phyloP scores from a whole-genome alignment of 495 filamentous ascomycete species.

The Podospora pseudocomata region DNA sequence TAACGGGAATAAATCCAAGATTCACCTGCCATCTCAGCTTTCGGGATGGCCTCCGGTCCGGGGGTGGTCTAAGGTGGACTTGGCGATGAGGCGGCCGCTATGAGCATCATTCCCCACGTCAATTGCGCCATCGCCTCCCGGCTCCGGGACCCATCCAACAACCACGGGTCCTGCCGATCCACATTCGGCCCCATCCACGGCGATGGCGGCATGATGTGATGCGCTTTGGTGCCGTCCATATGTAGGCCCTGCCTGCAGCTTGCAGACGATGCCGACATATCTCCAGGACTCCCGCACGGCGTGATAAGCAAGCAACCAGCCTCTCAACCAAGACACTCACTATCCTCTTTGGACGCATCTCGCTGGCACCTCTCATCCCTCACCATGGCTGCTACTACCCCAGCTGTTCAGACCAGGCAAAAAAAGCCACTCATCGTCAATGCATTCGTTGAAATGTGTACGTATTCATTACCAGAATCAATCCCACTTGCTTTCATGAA shows the following conservation, averaged over 20 bases:
- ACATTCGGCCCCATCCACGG: not conserved
- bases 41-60: constrained; percentile 5
- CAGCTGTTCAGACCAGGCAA: constrained; percentile 6
- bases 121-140: constrained; percentile 26
- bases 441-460: constrained; percentile 59
- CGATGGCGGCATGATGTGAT: not conserved
- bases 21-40: not conserved
- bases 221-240: not conserved
- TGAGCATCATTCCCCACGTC: constrained; percentile 21
- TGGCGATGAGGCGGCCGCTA: not conserved
- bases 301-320: not conserved
- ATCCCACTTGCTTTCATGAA: not conserved
- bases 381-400: not conserved
- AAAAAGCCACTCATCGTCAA: constrained; percentile 63
- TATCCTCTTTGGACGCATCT: not conserved
- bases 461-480: constrained; percentile 12
- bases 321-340: not conserved
- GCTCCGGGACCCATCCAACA: constrained; percentile 1
- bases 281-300: not conserved
- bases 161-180: constrained; percentile 6
- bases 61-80: not conserved
- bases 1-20: constrained; percentile 5
- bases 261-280: not conserved
- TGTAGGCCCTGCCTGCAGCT: not conserved
- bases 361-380: not conserved